phyloP scores from a whole-genome alignment of 2,329 filamentous ascomycete species.

The Colletotrichum viniferum region DNA sequence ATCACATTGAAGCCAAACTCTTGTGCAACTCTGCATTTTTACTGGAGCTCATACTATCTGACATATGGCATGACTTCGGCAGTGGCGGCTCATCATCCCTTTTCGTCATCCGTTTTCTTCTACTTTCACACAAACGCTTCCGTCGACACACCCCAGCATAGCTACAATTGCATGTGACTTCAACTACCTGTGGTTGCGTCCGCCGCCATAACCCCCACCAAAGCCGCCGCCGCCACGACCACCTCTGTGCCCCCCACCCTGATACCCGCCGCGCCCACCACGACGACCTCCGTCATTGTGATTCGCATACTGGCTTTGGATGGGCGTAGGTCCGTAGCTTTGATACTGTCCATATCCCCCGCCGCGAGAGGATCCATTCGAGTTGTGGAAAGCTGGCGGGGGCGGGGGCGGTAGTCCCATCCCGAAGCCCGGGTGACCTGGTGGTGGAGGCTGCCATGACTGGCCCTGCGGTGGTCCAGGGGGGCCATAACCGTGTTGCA shows the following conservation, averaged over 20 bases:
- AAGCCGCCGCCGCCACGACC: not conserved
- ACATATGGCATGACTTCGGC: not conserved
- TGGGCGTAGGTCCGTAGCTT: not conserved
- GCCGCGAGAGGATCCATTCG: not conserved
- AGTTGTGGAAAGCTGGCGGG: constrained; percentile 39
- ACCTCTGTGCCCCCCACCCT: not conserved
- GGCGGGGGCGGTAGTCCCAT: constrained; percentile 50
- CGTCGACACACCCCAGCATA: too few relatives aligned
- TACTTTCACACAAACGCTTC: not conserved
- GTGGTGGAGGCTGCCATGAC: constrained; percentile 48
- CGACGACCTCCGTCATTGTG: not conserved
- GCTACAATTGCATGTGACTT: not conserved
- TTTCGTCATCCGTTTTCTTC: not conserved
- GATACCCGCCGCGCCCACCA: constrained; percentile 8
- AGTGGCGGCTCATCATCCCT: not conserved
- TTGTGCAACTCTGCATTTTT: not conserved
- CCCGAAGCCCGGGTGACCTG: constrained; percentile 47
- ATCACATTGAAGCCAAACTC: not conserved
- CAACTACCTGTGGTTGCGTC: constrained; percentile 5
- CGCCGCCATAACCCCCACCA: not conserved
- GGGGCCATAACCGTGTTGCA: not conserved
- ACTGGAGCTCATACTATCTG: not conserved
- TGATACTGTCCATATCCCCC: constrained; percentile 6
- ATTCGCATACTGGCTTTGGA: not conserved
- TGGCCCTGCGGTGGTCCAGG: not conserved